Evolutionary conservation across 2,329 filamentous ascomycete genomes (phyloP).

Genomic region (Grosmannia clavigera): DNA sequence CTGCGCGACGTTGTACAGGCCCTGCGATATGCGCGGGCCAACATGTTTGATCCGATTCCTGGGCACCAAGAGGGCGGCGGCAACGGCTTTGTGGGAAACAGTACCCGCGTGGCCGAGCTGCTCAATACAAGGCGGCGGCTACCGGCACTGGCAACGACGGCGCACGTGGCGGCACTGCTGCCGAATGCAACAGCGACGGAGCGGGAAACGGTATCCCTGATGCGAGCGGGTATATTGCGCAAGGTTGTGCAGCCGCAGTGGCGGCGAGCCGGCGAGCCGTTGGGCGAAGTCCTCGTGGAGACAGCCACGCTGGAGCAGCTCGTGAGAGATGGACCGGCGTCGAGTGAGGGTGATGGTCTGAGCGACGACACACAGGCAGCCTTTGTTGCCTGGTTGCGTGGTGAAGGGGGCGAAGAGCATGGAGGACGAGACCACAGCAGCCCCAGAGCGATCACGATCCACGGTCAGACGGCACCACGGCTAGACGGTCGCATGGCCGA

Average conservation of each 20-base stretch:
- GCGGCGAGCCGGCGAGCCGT: conserved; percentile 19
- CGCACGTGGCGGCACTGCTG: conserved; percentile 54
- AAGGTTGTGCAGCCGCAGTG: conserved; percentile 47
- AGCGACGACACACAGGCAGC: conserved; percentile 31
- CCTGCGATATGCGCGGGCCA: conserved; percentile 45
- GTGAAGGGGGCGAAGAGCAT: conserved; percentile 27
- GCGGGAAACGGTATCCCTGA: conserved; percentile 51
- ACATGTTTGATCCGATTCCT: conserved; percentile 55
- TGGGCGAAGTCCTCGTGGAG: conserved; percentile 50
- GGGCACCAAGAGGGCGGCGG: conserved; percentile 24
- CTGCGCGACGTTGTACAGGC: conserved; percentile 53
- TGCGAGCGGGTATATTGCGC: conserved; percentile 42
- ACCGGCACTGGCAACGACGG: conserved; percentile 52
- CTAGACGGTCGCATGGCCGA: conserved; percentile 37
- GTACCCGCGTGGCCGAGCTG: conserved; percentile 43
- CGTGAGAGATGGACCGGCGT: conserved; percentile 21
- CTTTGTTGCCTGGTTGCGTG: conserved; percentile 39
- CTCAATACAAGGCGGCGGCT: conserved; percentile 47
- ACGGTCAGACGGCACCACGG: conserved; percentile 6
- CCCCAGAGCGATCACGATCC: conserved; percentile 6
- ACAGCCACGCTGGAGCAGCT: conserved; percentile 41
- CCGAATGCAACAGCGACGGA: conserved; percentile 51
- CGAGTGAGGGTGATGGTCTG: conserved; percentile 16
- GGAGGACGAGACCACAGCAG: neutral
- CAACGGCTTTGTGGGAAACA: conserved; percentile 11